phyloP scores from a whole-genome alignment of 257 asterid species.

The Solanum medicagineum region DNA sequence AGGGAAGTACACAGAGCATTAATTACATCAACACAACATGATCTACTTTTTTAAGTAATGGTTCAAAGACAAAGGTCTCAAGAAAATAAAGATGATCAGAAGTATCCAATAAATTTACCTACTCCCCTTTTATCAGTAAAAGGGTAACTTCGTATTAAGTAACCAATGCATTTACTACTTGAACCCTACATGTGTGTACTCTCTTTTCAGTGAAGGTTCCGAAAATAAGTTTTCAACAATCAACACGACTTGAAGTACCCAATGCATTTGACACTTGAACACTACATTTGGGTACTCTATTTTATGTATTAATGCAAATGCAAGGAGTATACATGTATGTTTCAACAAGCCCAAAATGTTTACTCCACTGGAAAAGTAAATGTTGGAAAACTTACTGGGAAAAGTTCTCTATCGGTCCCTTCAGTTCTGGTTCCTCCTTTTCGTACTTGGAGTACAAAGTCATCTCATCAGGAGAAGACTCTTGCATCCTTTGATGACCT shows the following conservation, averaged over 20 bases:
- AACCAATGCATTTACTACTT: neutral
- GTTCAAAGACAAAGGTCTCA: neutral
- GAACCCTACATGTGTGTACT: neutral
- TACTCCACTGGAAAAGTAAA: neutral
- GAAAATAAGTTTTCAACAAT: neutral
- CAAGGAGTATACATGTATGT: neutral
- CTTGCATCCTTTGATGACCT: conserved; percentile 38
- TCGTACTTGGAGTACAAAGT: conserved; percentile 61
- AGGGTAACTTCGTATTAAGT: neutral
- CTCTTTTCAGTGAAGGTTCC: neutral
- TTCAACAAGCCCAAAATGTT: neutral
- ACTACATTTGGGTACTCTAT: neutral
- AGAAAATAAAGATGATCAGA: neutral
- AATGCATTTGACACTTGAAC: neutral
- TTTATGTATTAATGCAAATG: neutral
- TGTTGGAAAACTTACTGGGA: conserved; percentile 53
- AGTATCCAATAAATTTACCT: neutral
- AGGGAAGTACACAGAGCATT: neutral
- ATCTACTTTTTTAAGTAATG: neutral
- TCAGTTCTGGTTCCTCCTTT: conserved; percentile 78
- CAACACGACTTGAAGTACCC: neutral
- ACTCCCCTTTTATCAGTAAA: neutral
- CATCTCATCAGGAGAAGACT: conserved; percentile 56
- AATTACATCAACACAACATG: neutral
- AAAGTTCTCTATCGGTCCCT: conserved; percentile 59